These are phyloP conservation scores for Amanita muscaria DNA, from an alignment of 768 basidiomycete species.

Conservation along the genomic window DNA sequence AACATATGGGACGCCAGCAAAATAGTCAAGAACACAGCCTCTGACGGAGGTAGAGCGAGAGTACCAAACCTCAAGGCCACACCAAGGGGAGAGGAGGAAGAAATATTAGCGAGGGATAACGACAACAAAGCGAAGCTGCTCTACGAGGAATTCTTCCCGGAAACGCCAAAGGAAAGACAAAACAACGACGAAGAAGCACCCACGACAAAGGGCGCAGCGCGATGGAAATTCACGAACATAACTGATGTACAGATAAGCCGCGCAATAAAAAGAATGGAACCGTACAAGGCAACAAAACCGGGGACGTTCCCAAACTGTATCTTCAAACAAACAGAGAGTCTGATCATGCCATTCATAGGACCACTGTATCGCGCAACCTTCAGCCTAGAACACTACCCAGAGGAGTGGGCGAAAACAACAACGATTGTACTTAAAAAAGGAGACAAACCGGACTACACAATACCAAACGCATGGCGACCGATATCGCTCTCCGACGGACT, in stretches of 20 bases:
- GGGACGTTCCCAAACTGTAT: too few species aligned
- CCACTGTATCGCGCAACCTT: not conserved
- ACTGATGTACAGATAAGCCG: not conserved
- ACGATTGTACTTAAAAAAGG: too few species aligned
- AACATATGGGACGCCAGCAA: not conserved
- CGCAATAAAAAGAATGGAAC: not conserved
- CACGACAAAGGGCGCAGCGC: not conserved
- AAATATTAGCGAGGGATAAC: not conserved
- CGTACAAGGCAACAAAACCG: not conserved
- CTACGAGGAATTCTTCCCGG: not conserved
- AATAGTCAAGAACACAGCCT: not conserved
- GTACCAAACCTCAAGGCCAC: too few species aligned
- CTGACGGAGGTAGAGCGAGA: not conserved
- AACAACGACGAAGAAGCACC: too few species aligned
- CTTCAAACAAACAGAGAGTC: too few species aligned
- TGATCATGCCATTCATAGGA: too few species aligned
- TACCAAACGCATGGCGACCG: conserved; percentile 7
- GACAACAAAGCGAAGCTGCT: not conserved
- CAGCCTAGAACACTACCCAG: not conserved
- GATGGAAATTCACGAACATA: not conserved
- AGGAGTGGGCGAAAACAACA: too few species aligned
- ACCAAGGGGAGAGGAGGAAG: too few species aligned
- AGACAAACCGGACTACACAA: conserved; percentile 3
- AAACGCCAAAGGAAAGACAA: too few species aligned
- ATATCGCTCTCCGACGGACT: conserved; percentile 3